phyloP scores from a whole-genome alignment of 306 rosid genomes.

The Vicia villosa region DNA sequence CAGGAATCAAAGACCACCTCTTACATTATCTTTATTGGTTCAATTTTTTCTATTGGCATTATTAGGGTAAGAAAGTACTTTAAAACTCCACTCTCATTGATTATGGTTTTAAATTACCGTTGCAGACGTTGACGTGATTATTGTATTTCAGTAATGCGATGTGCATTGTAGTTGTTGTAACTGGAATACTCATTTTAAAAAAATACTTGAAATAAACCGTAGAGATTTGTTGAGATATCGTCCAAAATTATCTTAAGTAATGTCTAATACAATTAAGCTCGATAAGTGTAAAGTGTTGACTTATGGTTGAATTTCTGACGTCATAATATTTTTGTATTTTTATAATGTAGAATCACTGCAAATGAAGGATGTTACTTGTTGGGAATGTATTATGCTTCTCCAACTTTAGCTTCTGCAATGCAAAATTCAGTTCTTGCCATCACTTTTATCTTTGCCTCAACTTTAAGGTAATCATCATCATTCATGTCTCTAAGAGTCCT shows the following conservation, averaged over 20 bases:
- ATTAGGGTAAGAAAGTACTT: slow-evolving; percentile 56
- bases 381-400: slow-evolving; percentile 70
- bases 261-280: too few species aligned
- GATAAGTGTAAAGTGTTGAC: too few species aligned
- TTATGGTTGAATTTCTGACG: too few species aligned
- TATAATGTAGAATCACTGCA: slow-evolving; percentile 57
- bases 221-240: too few species aligned
- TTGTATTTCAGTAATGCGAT: too few species aligned
- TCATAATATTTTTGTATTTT: background rate
- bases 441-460: slow-evolving; percentile 64
- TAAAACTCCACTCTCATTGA: background rate
- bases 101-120: too few species aligned
- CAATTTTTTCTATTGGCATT: slow-evolving; percentile 74
- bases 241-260: too few species aligned
- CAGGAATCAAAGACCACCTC: slow-evolving; percentile 75
- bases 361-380: slow-evolving; percentile 74
- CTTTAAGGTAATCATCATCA: slow-evolving; percentile 53
- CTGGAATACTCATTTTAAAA: too few species aligned
- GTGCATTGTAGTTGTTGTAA: too few species aligned
- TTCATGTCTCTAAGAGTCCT: background rate
- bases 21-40: slow-evolving; percentile 57
- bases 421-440: slow-evolving; percentile 77
- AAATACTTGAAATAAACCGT: too few species aligned
- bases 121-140: too few species aligned
- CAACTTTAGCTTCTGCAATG: slow-evolving; percentile 81